A percentile compares a stretch with the other conserved stretches of the same genome.
Evolutionary conservation across 805 yeast species (phyloP).

Genomic region (Ogataea kodamae): DNA sequence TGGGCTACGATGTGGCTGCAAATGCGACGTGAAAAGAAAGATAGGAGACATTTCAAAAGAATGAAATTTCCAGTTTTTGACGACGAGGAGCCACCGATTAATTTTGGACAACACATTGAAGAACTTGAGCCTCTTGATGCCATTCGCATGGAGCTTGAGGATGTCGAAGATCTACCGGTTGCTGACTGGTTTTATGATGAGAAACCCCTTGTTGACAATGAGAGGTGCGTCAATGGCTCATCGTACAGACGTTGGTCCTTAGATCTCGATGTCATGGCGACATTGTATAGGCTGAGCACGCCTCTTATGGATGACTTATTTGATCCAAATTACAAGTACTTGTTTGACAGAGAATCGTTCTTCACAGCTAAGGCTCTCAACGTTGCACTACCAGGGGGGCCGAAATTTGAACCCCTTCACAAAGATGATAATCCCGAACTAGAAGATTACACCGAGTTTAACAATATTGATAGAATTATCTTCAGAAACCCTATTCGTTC

Average conservation of each 20-base stretch:
- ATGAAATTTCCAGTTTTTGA: slow-evolving; percentile 95
- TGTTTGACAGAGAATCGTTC: slow-evolving; percentile 77
- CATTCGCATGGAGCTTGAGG: slow-evolving; percentile 62
- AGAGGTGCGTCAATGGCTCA: slow-evolving; percentile 61
- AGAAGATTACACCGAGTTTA: slow-evolving; percentile 87
- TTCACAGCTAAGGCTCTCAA: slow-evolving; percentile 90
- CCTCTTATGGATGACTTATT: slow-evolving; percentile 61
- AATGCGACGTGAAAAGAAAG: slow-evolving; percentile 94
- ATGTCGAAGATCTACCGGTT: slow-evolving; percentile 56
- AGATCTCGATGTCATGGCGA: slow-evolving; percentile 57
- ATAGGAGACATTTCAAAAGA: slow-evolving; percentile 82
- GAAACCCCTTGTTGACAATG: slow-evolving; percentile 63
- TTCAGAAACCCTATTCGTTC: slow-evolving; percentile 73
- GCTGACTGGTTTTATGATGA: slow-evolving; percentile 80
- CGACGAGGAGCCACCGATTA: slow-evolving; percentile 92
- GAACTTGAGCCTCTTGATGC: slow-evolving; percentile 71
- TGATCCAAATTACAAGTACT: slow-evolving; percentile 59
- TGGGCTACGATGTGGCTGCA: slow-evolving; percentile 93
- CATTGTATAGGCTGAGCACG: slow-evolving; percentile 61
- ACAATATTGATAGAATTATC: slow-evolving; percentile 81
- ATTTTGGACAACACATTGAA: slow-evolving; percentile 77
- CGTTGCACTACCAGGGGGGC: slow-evolving; percentile 90
- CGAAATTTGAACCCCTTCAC: slow-evolving; percentile 85
- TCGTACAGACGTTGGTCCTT: slow-evolving; percentile 74
- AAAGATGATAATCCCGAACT: slow-evolving; percentile 58